Base-by-base conservation (phyloP, 371 early-diverging fungal species). In the Umbelopsis sp. region DNA sequence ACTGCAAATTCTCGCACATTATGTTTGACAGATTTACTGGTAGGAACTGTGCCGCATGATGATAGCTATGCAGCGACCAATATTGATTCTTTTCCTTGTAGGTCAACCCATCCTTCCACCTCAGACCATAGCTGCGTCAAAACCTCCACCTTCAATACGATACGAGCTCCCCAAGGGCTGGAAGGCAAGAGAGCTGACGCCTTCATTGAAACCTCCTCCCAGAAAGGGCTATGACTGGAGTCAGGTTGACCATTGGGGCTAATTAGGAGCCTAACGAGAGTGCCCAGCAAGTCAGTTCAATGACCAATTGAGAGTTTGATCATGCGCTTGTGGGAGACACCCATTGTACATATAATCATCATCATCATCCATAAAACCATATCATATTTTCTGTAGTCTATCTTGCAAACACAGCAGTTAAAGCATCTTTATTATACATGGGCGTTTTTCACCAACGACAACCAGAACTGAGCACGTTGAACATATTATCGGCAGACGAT, bases 151-250 rank as follows among this genome's bases (percentile, higher is more conserved):
- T 38, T 25, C 50, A 35, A 57, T 69, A 20, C 63, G 74, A 29
- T 78, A 78, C 65, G 63, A 68, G 37, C 44, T 83, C 37, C 83
- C 83, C 0, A 22, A 71, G 20, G 78, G 80, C 14, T 83, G 83
- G 83, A 79, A 80, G 65, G 67, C 77, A 10, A 71, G 70, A 12
- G 77, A 76, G n/a, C 57, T 82, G 6, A 79, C 80, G 3, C 75
- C 75, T 65, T 82, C 83, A 6, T 65, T 82, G 24, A 71, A 71
- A 62, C 82, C 82, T 11, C 83, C 83, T 9, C 73, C 77, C 3
- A 70, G 69, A 65, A 38, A 72, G 51, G 77, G 70, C 4, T 76
- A 78, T 64, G 68, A 75, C 38, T 78, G 79, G 79, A 63, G 67
- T 29, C 46, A 74, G 29, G 45, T 69, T 12, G 77, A 73, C 22